Evolutionary conservation across 2,329 filamentous ascomycete species (phyloP), one percentile per base, ranked within the genome.

Genomic region (Teratosphaeriaceae sp.): DNA sequence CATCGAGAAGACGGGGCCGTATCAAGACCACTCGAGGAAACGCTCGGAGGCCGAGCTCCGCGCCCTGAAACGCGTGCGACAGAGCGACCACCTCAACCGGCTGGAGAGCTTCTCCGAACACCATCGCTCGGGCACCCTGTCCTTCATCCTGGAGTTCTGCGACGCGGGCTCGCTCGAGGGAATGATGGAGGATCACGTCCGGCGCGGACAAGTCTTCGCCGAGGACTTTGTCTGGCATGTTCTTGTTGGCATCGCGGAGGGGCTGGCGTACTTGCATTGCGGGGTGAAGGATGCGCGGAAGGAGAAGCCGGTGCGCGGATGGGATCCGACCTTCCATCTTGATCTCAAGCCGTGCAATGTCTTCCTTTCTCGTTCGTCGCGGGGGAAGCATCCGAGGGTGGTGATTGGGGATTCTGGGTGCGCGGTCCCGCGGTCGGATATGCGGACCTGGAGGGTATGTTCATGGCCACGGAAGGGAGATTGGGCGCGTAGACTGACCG

Each of bases 261-360:
- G 45, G 5, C 42, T 56, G 6, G 42, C 36, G 7, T 48, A 45
- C 26, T 37, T 50, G 84, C 53, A 56, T 24, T 35, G 47, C 20
- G 53, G 53, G 6, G 24, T 49, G 30, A 19, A 12, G 15, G 44
- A 43, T 24, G 7, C 22, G 18, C 16, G 12, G 3, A 37, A 26
- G 22, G 40, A 36, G 12, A 19, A 20, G 18, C 20, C 24, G n/a
- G 16, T 15, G 21, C 18, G 5, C 12, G n/a, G 11, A 9, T 54
- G 53, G 53, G 40, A 49, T 15, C 35, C 44, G 19, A 47, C 54
- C 34, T 48, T 36, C 33, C 51, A 55, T 35, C 42, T 50, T 30
- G 44, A 54, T 27, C 26, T 50, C 15, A 48, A 50, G 37, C 49
- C 53, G 1, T 30, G 27, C 23, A 54, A 50, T 42, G 40, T 57